A percentile compares a stretch with the other conserved stretches of the same genome.
Evolutionary conservation across 2,329 filamentous ascomycete species (phyloP).

Genomic region (Huntiella bhutanensis): DNA sequence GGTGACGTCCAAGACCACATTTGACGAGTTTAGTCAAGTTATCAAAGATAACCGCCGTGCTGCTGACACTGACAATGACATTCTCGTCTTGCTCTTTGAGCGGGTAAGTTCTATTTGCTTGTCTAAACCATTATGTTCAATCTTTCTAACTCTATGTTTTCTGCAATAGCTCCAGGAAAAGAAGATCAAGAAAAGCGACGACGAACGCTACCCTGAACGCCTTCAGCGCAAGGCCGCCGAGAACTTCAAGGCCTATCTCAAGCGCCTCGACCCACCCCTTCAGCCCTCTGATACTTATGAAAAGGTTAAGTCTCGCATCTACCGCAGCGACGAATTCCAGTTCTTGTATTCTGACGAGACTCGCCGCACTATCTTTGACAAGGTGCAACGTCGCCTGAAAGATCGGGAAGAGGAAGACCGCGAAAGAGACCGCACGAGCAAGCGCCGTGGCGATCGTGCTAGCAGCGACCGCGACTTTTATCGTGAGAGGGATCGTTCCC

Average conservation of each 20-base stretch:
- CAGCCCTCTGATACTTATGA: constrained; percentile 68
- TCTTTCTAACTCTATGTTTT: neutral
- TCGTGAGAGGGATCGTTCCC: constrained; percentile 38
- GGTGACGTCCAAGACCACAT: constrained; percentile 65
- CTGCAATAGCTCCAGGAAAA: constrained; percentile 56
- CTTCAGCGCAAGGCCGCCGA: constrained; percentile 74
- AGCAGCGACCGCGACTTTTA: constrained; percentile 32
- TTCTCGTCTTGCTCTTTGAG: constrained; percentile 65
- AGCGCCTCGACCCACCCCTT: constrained; percentile 76
- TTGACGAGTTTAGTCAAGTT: constrained; percentile 70
- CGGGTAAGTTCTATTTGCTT: constrained; percentile 32
- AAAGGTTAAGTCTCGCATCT: constrained; percentile 60
- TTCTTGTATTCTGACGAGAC: constrained; percentile 67
- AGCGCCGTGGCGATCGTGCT: constrained; percentile 34
- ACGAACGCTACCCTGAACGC: constrained; percentile 70
- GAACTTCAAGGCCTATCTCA: constrained; percentile 66
- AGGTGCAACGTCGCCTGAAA: constrained; percentile 72
- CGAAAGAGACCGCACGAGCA: constrained; percentile 23
- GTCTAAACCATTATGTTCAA: neutral
- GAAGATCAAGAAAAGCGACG: constrained; percentile 60
- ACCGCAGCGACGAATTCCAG: constrained; percentile 68
- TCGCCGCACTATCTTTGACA: constrained; percentile 73
- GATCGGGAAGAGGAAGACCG: constrained; percentile 81
- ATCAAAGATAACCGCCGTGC: constrained; percentile 77
- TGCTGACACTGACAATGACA: constrained; percentile 67